Evolutionary conservation across 768 basidiomycete genomes (phyloP).

Genomic region (Russula sp.): DNA sequence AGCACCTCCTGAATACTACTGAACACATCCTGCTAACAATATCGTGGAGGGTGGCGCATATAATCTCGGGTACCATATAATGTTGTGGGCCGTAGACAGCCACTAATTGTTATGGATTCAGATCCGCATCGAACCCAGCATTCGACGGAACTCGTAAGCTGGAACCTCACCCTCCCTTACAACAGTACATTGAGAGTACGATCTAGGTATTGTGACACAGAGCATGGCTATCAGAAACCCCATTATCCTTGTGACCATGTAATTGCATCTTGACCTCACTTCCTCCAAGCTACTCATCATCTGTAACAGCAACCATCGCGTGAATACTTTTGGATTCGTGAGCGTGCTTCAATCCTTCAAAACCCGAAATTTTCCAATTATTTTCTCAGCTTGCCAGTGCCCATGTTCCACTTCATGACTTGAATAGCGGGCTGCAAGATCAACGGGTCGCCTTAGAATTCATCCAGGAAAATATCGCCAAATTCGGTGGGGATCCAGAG

Average conservation of each 20-base stretch:
- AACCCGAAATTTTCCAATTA: background rate
- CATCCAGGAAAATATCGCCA: slow-evolving; percentile 55
- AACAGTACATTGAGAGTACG: background rate
- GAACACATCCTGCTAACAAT: background rate
- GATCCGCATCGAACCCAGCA: slow-evolving; percentile 38
- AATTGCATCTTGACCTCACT: background rate
- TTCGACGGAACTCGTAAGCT: slow-evolving; percentile 44
- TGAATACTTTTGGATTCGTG: slow-evolving; percentile 53
- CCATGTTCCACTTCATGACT: slow-evolving; percentile 38
- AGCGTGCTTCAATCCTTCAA: background rate
- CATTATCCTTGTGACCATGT: slow-evolving; percentile 54
- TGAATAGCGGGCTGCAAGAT: slow-evolving; percentile 39
- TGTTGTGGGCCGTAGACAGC: slow-evolving; percentile 33
- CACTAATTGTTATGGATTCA: slow-evolving; percentile 23
- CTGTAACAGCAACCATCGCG: slow-evolving; percentile 43
- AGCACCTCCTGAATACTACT: slow-evolving; percentile 6
- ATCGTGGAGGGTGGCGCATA: slow-evolving; percentile 43
- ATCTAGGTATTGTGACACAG: slow-evolving; percentile 42
- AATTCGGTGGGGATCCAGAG: slow-evolving; percentile 37
- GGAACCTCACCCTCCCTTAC: background rate
- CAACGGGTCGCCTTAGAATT: slow-evolving; percentile 52
- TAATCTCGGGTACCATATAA: slow-evolving; percentile 35
- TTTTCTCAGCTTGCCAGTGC: slow-evolving; percentile 39
- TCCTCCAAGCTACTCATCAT: background rate
- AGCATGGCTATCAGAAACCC: slow-evolving; percentile 45